phyloP scores from a whole-genome alignment of 129 eudicot species.

The Solidago caesia region DNA sequence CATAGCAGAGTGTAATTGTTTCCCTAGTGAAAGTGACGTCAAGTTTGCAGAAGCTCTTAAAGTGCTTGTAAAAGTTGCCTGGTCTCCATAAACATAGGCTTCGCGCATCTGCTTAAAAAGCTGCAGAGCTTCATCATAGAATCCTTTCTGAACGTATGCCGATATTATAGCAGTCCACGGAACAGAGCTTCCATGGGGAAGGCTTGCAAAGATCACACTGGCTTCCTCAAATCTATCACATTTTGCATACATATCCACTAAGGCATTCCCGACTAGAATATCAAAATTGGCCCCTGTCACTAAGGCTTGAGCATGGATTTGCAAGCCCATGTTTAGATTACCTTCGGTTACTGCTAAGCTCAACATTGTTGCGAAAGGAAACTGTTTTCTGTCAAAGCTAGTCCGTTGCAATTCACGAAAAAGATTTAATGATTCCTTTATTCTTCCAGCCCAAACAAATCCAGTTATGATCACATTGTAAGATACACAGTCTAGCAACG shows the following conservation, averaged over 20 bases:
- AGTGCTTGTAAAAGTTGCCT: slow-evolving; percentile 75
- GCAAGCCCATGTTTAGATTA: slow-evolving; percentile 55
- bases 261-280: slow-evolving; percentile 56
- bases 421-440: slow-evolving; percentile 51
- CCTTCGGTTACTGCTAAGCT: slow-evolving; percentile 60
- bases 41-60: slow-evolving; percentile 65
- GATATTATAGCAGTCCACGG: slow-evolving; percentile 91
- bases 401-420: slow-evolving; percentile 52
- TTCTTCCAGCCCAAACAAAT: slow-evolving; percentile 51
- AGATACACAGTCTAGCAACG: slow-evolving; percentile 70
- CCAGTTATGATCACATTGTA: slow-evolving; percentile 71
- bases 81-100: slow-evolving; percentile 50
- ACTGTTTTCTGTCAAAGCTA: slow-evolving; percentile 49
- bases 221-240: slow-evolving; percentile 73
- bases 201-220: slow-evolving; percentile 41
- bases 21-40: slow-evolving; percentile 69
- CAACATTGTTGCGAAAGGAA: slow-evolving; percentile 77
- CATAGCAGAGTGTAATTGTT: slow-evolving; percentile 63
- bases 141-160: slow-evolving; percentile 60
- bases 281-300: slow-evolving; percentile 52
- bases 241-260: slow-evolving; percentile 90
- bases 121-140: slow-evolving; percentile 60
- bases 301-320: slow-evolving; percentile 65
- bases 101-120: slow-evolving; percentile 64
- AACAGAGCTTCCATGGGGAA: slow-evolving; percentile 46